A percentile compares a stretch with the other conserved stretches of the same genome.
These are phyloP conservation scores for Saccharomycopsis sp. DNA, from an alignment of 805 yeast species.

Conservation along the genomic window DNA sequence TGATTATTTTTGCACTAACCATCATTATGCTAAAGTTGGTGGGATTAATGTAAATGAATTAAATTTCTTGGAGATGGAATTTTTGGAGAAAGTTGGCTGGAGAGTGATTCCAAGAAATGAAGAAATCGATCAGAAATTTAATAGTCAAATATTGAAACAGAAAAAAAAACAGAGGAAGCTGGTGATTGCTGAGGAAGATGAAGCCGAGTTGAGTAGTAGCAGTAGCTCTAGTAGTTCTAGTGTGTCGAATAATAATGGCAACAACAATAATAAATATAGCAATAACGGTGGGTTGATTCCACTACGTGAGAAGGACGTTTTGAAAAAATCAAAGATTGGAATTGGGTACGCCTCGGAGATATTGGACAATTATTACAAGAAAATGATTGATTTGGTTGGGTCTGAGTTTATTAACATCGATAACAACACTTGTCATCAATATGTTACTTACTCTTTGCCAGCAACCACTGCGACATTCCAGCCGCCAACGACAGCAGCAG, in stretches of 20 bases:
- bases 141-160: conserved; percentile 28
- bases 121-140: conserved; percentile 33
- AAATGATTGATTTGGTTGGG: conserved; percentile 47
- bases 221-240: neutral
- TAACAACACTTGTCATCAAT: too few relatives aligned
- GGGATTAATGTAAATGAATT: conserved; percentile 81
- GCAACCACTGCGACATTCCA: neutral
- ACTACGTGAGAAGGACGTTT: conserved; percentile 4
- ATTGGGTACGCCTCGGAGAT: conserved; percentile 34
- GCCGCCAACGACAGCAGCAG: neutral
- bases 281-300: neutral
- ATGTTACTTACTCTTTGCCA: too few relatives aligned
- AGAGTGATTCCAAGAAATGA: conserved; percentile 54
- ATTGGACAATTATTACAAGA: conserved; percentile 40
- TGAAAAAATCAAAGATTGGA: conserved; percentile 19
- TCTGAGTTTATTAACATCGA: conserved; percentile 18
- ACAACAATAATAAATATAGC: neutral
- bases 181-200: conserved; percentile 22
- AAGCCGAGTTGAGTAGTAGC: neutral
- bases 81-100: conserved; percentile 73
- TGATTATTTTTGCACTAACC: conserved; percentile 89
- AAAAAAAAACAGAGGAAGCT: conserved; percentile 19
- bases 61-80: conserved; percentile 84
- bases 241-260: neutral
- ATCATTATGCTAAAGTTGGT: conserved; percentile 93